Conservation (phyloP, 352 stramenopile genomes). For the Globisporangium iwayamae region DNA sequence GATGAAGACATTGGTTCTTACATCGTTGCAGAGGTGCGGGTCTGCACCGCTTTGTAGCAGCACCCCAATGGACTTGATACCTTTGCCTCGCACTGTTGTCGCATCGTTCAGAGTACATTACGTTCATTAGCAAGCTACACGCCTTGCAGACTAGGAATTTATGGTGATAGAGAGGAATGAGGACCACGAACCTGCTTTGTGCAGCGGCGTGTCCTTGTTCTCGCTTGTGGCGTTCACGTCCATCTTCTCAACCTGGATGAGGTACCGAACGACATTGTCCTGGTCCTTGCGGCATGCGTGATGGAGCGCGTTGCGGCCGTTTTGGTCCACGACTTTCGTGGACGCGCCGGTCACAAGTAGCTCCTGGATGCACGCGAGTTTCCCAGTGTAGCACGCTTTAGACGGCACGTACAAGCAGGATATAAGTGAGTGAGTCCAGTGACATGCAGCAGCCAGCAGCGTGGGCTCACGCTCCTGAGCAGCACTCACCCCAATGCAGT, state of each 20-base stretch:
- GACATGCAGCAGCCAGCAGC: not conserved
- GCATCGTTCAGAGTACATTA: not conserved
- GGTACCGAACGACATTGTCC: constrained; percentile 52
- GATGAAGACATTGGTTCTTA: constrained; percentile 12
- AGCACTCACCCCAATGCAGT: constrained; percentile 60
- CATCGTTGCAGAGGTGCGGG: constrained; percentile 55
- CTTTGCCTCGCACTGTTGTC: constrained; percentile 37
- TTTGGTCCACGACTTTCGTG: constrained; percentile 34
- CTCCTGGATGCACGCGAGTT: constrained; percentile 48
- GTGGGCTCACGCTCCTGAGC: not conserved
- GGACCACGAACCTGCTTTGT: constrained; percentile 60
- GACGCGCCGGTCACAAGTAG: constrained; percentile 50
- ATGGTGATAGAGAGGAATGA: not conserved
- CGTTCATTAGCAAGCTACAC: not conserved
- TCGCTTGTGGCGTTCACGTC: constrained; percentile 59
- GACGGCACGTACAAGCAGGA: not conserved
- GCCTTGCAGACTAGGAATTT: too few relatives aligned
- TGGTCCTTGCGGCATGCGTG: constrained; percentile 77
- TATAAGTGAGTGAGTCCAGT: not conserved
- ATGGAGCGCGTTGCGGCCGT: constrained; percentile 68
- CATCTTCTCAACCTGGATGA: constrained; percentile 43
- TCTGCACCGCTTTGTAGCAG: constrained; percentile 63
- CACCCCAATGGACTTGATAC: constrained; percentile 49
- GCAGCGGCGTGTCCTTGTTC: constrained; percentile 70
- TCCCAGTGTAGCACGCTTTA: constrained; percentile 55